Percentiles rank a stretch among this genome's conserved stretches.
Evolutionary conservation across 768 basidiomycete genomes (phyloP).

Genomic region (Lyophyllum atratum): DNA sequence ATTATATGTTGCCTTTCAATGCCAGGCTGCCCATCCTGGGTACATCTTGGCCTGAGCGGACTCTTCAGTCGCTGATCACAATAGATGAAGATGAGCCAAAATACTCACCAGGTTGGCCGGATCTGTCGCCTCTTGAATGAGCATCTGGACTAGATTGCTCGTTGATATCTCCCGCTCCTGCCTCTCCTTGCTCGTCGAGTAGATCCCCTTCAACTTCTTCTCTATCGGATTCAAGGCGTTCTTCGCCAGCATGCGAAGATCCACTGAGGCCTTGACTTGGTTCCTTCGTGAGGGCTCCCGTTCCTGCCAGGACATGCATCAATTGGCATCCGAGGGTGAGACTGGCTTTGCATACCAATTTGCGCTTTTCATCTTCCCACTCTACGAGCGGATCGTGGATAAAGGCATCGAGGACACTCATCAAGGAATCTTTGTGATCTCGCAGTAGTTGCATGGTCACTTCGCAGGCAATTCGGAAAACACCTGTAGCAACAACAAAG

Average conservation of each 20-base stretch:
- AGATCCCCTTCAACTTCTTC: constrained; percentile 78
- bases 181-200: constrained; percentile 52
- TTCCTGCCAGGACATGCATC: constrained; percentile 33
- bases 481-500: constrained; percentile 47
- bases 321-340: too few species aligned
- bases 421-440: constrained; percentile 88
- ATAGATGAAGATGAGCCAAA: not conserved
- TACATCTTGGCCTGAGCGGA: constrained; percentile 82
- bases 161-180: constrained; percentile 67
- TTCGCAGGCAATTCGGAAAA: constrained; percentile 90
- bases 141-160: constrained; percentile 85
- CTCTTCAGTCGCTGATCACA: constrained; percentile 9
- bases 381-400: constrained; percentile 96
- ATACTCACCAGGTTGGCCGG: constrained; percentile 58
- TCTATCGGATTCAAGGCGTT: constrained; percentile 80
- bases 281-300: constrained; percentile 43
- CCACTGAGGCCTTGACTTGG: constrained; percentile 48
- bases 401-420: constrained; percentile 96
- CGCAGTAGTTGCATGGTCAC: constrained; percentile 85
- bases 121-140: constrained; percentile 89
- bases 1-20: constrained; percentile 35
- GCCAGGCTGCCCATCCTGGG: constrained; percentile 86
- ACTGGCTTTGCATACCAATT: constrained; percentile 42
- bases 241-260: constrained; percentile 70
- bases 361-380: constrained; percentile 85